These are phyloP conservation scores for Phytophthora niederhauseri DNA, from an alignment of 352 stramenopile species.

Conservation along the genomic window DNA sequence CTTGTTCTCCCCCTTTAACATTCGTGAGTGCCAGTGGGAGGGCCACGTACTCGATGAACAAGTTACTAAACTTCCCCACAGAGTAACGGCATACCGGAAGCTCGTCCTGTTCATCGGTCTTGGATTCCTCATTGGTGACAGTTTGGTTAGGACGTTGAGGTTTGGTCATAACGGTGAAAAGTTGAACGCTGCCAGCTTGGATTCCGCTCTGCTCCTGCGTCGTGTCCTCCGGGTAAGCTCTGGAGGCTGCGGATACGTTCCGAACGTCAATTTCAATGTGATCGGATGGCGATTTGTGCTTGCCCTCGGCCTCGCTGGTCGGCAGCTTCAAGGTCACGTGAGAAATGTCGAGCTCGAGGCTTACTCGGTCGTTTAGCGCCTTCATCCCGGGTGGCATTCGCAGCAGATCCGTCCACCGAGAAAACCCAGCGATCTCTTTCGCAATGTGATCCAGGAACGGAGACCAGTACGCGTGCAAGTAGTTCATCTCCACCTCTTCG, in stretches of 20 bases:
- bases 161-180: constrained; percentile 46
- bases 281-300: constrained; percentile 52
- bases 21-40: constrained; percentile 39
- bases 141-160: constrained; percentile 9
- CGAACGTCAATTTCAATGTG: constrained; percentile 57
- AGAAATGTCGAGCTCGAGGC: constrained; percentile 52
- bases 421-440: constrained; percentile 70
- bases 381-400: constrained; percentile 41
- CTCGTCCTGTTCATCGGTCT: not conserved
- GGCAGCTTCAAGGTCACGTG: constrained; percentile 52
- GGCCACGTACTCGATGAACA: constrained; percentile 59
- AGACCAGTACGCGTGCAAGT: constrained; percentile 54
- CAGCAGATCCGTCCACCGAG: constrained; percentile 63
- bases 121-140: constrained; percentile 4
- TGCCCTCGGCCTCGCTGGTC: constrained; percentile 48
- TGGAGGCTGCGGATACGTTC: constrained; percentile 50
- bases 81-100: constrained; percentile 8
- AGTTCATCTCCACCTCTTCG: constrained; percentile 60
- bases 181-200: constrained; percentile 39
- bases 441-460: constrained; percentile 57
- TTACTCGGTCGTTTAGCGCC: constrained; percentile 52
- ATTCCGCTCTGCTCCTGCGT: constrained; percentile 61
- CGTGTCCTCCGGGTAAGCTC: constrained; percentile 42
- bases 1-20: constrained; percentile 15
- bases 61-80: constrained; percentile 24